A percentile compares a stretch with the other conserved stretches of the same genome.
Conservation (phyloP, 176 grass and related monocot genomes). For the Rhynchospora breviuscula region DNA sequence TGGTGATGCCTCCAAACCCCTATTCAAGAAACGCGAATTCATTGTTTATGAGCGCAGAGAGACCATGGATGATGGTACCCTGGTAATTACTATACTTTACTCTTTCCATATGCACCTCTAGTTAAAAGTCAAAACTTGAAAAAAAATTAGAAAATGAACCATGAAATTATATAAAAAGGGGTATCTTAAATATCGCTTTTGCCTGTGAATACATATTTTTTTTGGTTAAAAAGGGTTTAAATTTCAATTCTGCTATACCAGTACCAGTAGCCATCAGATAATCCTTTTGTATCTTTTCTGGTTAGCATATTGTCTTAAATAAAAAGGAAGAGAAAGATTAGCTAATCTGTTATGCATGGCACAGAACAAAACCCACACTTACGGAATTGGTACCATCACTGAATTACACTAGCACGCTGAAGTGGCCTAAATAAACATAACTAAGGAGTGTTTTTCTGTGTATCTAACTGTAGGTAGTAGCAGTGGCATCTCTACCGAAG, state of each 20-base stretch:
- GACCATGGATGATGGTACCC: slow-evolving; percentile 92
- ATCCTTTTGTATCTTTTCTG: not conserved
- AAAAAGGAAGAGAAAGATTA: not conserved
- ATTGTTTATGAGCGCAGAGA: slow-evolving; percentile 92
- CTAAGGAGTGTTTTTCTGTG: not conserved
- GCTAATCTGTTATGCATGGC: not conserved
- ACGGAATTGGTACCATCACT: not conserved
- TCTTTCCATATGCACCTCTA: not conserved
- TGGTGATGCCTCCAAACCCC: slow-evolving; percentile 54
- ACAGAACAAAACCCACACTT: not conserved
- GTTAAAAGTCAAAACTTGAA: not conserved
- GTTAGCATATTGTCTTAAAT: not conserved
- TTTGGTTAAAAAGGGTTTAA: not conserved
- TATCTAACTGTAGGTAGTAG: slow-evolving; percentile 44
- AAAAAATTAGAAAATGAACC: not conserved
- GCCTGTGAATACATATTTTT: not conserved
- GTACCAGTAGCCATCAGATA: not conserved
- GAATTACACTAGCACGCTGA: not conserved
- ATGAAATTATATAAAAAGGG: not conserved
- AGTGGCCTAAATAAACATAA: not conserved
- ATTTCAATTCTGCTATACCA: not conserved
- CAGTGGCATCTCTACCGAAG: slow-evolving; percentile 90
- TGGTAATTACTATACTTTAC: slow-evolving; percentile 29
- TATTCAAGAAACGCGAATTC: slow-evolving; percentile 75
- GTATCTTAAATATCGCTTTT: not conserved